Conservation (phyloP, 2,329 filamentous ascomycete genomes). For the Fusarium sambucinum region DNA sequence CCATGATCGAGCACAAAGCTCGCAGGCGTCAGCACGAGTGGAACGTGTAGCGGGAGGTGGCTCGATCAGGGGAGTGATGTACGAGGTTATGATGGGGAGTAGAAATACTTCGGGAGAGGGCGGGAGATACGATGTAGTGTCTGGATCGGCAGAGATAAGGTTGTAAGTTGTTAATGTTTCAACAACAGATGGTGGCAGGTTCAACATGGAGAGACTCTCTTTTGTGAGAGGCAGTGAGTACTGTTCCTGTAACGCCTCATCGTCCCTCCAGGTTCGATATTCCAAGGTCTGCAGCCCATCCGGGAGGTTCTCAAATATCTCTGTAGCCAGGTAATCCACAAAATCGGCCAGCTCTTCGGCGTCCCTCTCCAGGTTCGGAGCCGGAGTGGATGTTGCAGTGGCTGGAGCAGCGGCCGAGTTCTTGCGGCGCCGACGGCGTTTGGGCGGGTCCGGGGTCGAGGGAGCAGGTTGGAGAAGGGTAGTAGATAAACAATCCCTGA, state of each 20-base stretch:
- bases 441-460: slow-evolving; percentile 56
- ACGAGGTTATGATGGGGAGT: slow-evolving; percentile 71
- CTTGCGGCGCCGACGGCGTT: slow-evolving; percentile 57
- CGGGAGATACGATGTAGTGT: slow-evolving; percentile 52
- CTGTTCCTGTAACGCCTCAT: slow-evolving; percentile 59
- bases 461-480: slow-evolving; percentile 73
- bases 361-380: slow-evolving; percentile 47
- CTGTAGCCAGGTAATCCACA: slow-evolving; percentile 79
- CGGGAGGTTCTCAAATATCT: slow-evolving; percentile 77
- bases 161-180: slow-evolving; percentile 78
- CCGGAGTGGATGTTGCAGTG: slow-evolving; percentile 26
- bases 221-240: slow-evolving; percentile 71
- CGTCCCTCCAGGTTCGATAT: slow-evolving; percentile 64
- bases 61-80: slow-evolving; percentile 68
- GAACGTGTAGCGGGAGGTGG: slow-evolving; percentile 73
- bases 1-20: slow-evolving; percentile 81
- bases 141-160: slow-evolving; percentile 63
- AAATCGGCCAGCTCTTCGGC: slow-evolving; percentile 83
- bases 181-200: slow-evolving; percentile 64
- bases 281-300: slow-evolving; percentile 69
- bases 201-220: slow-evolving; percentile 65
- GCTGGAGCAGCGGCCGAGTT: slow-evolving; percentile 21
- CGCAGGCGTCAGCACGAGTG: slow-evolving; percentile 72
- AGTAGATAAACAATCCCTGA: slow-evolving; percentile 80
- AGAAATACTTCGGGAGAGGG: slow-evolving; percentile 67